Evolutionary conservation across 768 basidiomycete genomes (phyloP).

Genomic region (Russula earlei): DNA sequence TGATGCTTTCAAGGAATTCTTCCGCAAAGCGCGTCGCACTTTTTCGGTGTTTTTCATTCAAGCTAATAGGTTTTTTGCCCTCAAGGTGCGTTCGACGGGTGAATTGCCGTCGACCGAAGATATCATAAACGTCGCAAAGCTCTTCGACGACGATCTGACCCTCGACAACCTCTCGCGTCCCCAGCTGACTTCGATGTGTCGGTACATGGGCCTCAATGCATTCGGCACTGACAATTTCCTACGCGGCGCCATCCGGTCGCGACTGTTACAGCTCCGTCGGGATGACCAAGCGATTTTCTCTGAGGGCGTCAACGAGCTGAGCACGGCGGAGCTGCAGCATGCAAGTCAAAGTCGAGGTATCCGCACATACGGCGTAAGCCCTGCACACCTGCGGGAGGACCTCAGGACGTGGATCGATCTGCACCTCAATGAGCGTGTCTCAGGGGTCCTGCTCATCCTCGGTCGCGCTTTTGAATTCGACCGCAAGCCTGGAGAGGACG

Average conservation of each 20-base stretch:
- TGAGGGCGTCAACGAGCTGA: slow-evolving; percentile 86
- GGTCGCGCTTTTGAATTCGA: slow-evolving; percentile 93
- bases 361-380: slow-evolving; percentile 77
- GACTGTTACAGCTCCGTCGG: slow-evolving; percentile 71
- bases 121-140: slow-evolving; percentile 87
- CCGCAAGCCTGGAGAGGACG: slow-evolving; percentile 57
- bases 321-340: slow-evolving; percentile 83
- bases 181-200: slow-evolving; percentile 95
- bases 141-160: slow-evolving; percentile 96
- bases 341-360: slow-evolving; percentile 95
- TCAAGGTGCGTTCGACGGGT: slow-evolving; percentile 84
- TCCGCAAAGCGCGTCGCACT: slow-evolving; percentile 66
- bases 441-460: slow-evolving; percentile 89
- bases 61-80: neutral
- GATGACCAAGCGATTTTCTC: slow-evolving; percentile 89
- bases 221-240: slow-evolving; percentile 99
- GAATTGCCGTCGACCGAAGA: slow-evolving; percentile 85
- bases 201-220: slow-evolving; percentile 97
- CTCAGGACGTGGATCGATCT: slow-evolving; percentile 87
- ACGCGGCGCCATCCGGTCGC: slow-evolving; percentile 78
- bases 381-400: slow-evolving; percentile 82
- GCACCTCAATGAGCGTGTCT: slow-evolving; percentile 84
- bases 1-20: slow-evolving; percentile 98
- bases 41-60: neutral
- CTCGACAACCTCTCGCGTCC: slow-evolving; percentile 96